These are phyloP conservation scores for Fusarium chaquense DNA, from an alignment of 2,329 filamentous ascomycete species.

Conservation along the genomic window DNA sequence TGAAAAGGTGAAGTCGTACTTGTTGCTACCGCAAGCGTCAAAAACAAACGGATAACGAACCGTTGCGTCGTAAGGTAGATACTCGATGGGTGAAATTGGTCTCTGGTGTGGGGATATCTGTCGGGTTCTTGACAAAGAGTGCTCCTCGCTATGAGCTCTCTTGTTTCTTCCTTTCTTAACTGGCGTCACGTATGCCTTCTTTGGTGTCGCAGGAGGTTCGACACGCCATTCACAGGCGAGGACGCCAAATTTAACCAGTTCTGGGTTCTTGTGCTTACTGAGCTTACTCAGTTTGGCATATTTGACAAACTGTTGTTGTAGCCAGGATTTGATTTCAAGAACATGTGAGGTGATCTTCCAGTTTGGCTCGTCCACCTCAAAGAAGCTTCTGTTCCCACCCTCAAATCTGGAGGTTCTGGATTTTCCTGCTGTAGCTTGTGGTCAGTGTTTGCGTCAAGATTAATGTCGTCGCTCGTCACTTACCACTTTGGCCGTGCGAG, in stretches of 20 bases:
- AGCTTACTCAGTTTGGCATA: constrained; percentile 53
- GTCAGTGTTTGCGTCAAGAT: constrained; percentile 14
- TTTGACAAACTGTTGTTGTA: constrained; percentile 53
- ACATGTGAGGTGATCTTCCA: constrained; percentile 55
- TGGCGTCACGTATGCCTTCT: constrained; percentile 20
- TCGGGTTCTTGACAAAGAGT: constrained; percentile 35
- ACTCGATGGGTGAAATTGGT: background rate
- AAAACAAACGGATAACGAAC: constrained; percentile 43
- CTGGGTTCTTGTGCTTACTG: constrained; percentile 51
- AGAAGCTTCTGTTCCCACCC: constrained; percentile 48
- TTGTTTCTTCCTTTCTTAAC: constrained; percentile 48
- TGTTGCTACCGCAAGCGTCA: constrained; percentile 33
- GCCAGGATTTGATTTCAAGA: constrained; percentile 54
- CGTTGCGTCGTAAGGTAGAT: constrained; percentile 13
- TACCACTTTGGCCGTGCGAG: constrained; percentile 13
- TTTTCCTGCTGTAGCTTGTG: constrained; percentile 5
- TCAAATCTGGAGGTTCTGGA: constrained; percentile 24
- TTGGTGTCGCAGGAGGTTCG: constrained; percentile 32
- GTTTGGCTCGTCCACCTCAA: constrained; percentile 50
- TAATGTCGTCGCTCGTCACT: background rate
- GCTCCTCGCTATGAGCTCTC: constrained; percentile 44
- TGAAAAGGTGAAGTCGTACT: constrained; percentile 46
- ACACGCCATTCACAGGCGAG: constrained; percentile 58
- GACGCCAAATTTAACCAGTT: constrained; percentile 56
- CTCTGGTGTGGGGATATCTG: constrained; percentile 17